Base-by-base conservation (phyloP, 345 rosid species). In the Eutrema yunnanense region DNA sequence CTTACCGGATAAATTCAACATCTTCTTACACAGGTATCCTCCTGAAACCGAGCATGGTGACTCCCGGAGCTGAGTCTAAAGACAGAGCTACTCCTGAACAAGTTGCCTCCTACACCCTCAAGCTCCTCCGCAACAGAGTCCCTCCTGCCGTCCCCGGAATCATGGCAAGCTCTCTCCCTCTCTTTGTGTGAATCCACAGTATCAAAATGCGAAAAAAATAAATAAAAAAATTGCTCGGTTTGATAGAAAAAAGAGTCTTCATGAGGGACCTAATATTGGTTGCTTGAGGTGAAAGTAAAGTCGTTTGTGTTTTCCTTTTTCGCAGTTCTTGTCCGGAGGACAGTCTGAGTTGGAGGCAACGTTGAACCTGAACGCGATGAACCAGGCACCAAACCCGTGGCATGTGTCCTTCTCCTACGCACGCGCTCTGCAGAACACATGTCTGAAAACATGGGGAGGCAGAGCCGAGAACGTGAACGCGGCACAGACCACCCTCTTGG, bases 301-400 rank as follows among this genome's bases (percentile, higher is more conserved):
- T 13, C 48, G 12, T 44, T 61, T 55, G 22, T 59, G 5, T 38
- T 14, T 12, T 61, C 0, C 64, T 2, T 34, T 10, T 56, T 6
- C 77, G 77, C 96, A 94, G 98, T 94, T 94, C 81, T 82, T 94
- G 89, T 94, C 98, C 16, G 98, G 98, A 34, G 98, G 98, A 51
- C 98, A 94, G 84, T 94, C 98, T 10, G 98, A 94, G 81, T 89
- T 91, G 59, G 98, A 94, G 81, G 98, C 98, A 43, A 94, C 98
- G 55, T 76, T 91, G 72, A 94, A 94, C 89, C 82, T 94, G 75
- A 94, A 94, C 57, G 96, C 98, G 0, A 94, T 91, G 98, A 91
- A 94, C 87, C 98, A 94, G 63, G 73, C 80, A 61, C 82, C 96
- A 3, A 85, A 87, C 90, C 89, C 95, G 1, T 94, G 98, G 97